Base-by-base conservation (phyloP, 1,284 basidiomycete genomes). In the Moesziomyces aphidis region DNA sequence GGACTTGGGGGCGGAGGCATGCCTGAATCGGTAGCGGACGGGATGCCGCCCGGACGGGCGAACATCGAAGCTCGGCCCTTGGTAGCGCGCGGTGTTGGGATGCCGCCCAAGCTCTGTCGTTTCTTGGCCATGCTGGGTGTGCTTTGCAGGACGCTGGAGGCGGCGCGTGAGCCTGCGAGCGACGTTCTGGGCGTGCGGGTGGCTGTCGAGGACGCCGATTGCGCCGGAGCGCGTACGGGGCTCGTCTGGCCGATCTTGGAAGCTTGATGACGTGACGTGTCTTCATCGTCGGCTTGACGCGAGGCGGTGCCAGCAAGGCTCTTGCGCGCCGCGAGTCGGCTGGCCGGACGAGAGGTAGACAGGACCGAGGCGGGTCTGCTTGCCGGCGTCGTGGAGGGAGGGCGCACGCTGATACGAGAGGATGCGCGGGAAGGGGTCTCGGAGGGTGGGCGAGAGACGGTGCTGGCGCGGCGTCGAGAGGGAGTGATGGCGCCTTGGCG, bases 211-310 rank as follows among this genome's bases (percentile, higher is more conserved):
- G 63, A 23, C 15, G 71, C 49, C 11, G 54, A 36, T 19, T 49
- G 28, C 8, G n/a, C 31, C n/a, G 64, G 52, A 42, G 28, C 48
- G 13, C 64, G 55, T n/a, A 50, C 43, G 1, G 70, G 61, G 36
- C 62, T 71, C 15, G 58, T 42, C 46, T 56, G 62, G 78, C 87
- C 89, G 47, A 61, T 51, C 55, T 50, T 66, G 63, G 69, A 9
- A 31, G 23, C 66, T 61, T 74, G 34, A 13, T 60, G 57, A 8
- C 53, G 58, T 7, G 61, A 55, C 22, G 64, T 58, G 15, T 73
- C 63, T 8, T 69, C 70, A 15, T 65, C 49, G 21, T 69, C 67
- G 42, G 53, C 59, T 42, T 71, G 46, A 4, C 26, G 11, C 9
- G 59, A 42, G 8, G 56, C 42, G 6, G 60, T 44, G 13, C 52